These are phyloP conservation scores for Penicillium steckii DNA, from an alignment of 495 filamentous ascomycete genomes.

Conservation along the genomic window DNA sequence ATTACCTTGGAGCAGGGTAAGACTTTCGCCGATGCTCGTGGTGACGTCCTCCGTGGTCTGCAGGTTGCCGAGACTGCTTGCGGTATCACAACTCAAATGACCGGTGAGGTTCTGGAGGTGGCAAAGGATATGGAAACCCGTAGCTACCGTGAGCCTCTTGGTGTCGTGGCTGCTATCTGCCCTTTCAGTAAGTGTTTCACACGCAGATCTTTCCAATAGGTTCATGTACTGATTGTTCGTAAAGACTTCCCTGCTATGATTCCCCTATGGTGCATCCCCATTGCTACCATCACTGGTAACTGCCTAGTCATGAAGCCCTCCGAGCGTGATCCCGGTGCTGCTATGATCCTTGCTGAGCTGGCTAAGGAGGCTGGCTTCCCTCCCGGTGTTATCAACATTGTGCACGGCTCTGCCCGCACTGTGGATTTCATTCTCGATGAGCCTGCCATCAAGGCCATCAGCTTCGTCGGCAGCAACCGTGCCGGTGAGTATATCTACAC, in stretches of 20 bases:
- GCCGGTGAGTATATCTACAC: constrained; percentile 96
- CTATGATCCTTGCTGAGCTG: constrained; percentile 96
- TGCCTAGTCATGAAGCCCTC: constrained; percentile 95
- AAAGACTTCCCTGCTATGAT: constrained; percentile 99
- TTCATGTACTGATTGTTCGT: constrained; percentile 11
- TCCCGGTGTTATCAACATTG: constrained; percentile 87
- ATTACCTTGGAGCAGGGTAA: constrained; percentile 99
- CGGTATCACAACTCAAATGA: constrained; percentile 89
- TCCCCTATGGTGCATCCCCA: constrained; percentile 93
- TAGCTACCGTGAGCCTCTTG: constrained; percentile 87
- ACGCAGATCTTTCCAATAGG: not conserved
- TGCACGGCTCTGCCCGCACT: constrained; percentile 86
- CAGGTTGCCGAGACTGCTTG: constrained; percentile 98
- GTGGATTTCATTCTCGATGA: constrained; percentile 98
- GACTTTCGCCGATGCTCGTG: constrained; percentile 92
- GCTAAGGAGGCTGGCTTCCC: constrained; percentile 91
- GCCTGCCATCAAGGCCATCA: constrained; percentile 95
- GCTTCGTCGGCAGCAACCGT: constrained; percentile 94
- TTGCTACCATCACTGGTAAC: constrained; percentile 94
- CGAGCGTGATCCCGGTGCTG: constrained; percentile 95
- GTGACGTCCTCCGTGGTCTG: constrained; percentile 90
- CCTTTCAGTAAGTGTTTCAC: constrained; percentile 77
- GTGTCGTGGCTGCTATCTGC: constrained; percentile 95
- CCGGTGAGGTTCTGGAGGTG: constrained; percentile 93
- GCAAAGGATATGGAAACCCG: constrained; percentile 99